These are phyloP conservation scores for Antarctomyces pellizariae DNA, from an alignment of 495 filamentous ascomycete species.

Conservation along the genomic window DNA sequence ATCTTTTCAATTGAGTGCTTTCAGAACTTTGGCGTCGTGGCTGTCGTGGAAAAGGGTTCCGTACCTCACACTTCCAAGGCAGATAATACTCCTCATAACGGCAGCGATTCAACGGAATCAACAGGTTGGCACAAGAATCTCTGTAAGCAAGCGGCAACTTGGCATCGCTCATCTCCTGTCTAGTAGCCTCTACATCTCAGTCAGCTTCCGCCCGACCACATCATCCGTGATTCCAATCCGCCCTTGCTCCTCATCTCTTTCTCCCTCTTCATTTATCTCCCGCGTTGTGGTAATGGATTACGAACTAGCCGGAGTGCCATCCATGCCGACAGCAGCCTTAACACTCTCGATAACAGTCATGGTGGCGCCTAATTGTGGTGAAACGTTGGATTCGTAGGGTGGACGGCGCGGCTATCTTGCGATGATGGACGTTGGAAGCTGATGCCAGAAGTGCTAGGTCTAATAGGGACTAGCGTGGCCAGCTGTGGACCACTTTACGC, in stretches of 20 bases:
- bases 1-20: too few relatives aligned
- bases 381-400: too few relatives aligned
- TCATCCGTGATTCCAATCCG: neutral
- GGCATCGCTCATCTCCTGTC: slow-evolving; percentile 82
- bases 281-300: slow-evolving; percentile 2
- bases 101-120: slow-evolving; percentile 90
- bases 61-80: slow-evolving; percentile 94
- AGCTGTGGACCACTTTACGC: too few relatives aligned
- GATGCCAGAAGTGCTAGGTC: too few relatives aligned
- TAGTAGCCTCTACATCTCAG: slow-evolving; percentile 33
- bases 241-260: neutral
- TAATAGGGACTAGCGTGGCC: too few relatives aligned
- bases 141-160: slow-evolving; percentile 74
- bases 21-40: too few relatives aligned
- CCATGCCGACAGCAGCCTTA: slow-evolving; percentile 28
- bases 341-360: slow-evolving; percentile 24
- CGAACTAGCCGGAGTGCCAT: slow-evolving; percentile 14
- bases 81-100: slow-evolving; percentile 79
- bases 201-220: slow-evolving; percentile 1
- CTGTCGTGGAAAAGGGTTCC: too few relatives aligned
- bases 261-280: slow-evolving; percentile 2
- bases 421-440: too few relatives aligned
- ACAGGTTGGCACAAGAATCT: slow-evolving; percentile 79
- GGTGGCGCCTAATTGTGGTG: slow-evolving; percentile 10
- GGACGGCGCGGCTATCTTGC: too few relatives aligned